Evolutionary conservation across 179 eudicot species (phyloP), one percentile per base, ranked within the genome.

Genomic region (Amaranthus tricolor): DNA sequence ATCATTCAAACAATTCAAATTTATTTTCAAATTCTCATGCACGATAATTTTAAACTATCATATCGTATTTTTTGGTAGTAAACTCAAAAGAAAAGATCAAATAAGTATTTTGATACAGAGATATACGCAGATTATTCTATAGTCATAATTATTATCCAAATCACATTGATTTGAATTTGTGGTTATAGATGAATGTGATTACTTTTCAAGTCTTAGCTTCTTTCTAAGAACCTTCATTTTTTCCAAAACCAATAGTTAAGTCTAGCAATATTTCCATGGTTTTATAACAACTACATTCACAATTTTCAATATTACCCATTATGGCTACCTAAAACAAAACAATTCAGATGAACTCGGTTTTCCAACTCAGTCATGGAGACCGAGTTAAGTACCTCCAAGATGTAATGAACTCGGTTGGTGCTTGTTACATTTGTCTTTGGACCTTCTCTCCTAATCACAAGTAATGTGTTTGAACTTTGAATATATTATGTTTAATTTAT

Each of bases 341-440:
- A 31, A 2, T 31, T 17, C 21, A 20, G 7, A 91, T 94, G 98
- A 96, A 86, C 68, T 81, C 87, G 73, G 77, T 94, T 44, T 90
- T 94, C 78, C 62, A n/a, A 14, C 90, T 86, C 19, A 82, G 73
- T 16, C 81, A 80, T 21, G 88, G 75, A 16, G 88, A 80, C 48
- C 90, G 94, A 24, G 74, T 85, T 43, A 56, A 55, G 59, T 82
- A 76, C 77, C 84, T 91, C 62, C 81, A 74, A 14, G 74, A 84
- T 7, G 77, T 90, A 17, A 79, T 83, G 70, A 84, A 83, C 9
- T 77, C 89, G 53, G 79, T 86, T 52, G 84, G 85, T 44, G 87
- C 77, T 81, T 80, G 86, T 51, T 89, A 90, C 80, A 82, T 92
- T 82, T 92, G 91, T 80, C 89, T 94, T 10, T 90, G 98, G 97